Evolutionary conservation across 805 yeast genomes (phyloP).

Genomic region (Isabelozyma rhagii): DNA sequence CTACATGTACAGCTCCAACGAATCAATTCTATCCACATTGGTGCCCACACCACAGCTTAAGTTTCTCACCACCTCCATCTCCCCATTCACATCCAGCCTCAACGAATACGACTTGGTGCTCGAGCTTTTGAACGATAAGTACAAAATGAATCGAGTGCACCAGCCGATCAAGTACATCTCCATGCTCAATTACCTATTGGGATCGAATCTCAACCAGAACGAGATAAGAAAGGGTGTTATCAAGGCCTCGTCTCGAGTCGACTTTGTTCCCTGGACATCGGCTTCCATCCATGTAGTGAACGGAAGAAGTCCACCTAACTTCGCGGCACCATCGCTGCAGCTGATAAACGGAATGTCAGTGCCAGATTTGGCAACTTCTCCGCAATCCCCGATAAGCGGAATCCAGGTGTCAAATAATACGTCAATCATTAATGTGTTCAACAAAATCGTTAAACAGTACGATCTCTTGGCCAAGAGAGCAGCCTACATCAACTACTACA

Average conservation of each 20-base stretch:
- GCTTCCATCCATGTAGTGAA: constrained; percentile 74
- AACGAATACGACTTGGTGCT: constrained; percentile 84
- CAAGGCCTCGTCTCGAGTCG: constrained; percentile 62
- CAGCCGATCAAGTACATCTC: constrained; percentile 56
- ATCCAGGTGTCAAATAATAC: constrained; percentile 83
- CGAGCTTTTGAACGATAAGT: constrained; percentile 74
- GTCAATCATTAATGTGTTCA: constrained; percentile 63
- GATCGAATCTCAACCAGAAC: constrained; percentile 59
- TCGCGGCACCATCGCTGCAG: constrained; percentile 11
- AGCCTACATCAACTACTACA: constrained; percentile 82
- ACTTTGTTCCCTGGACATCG: constrained; percentile 85
- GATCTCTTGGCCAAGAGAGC: constrained; percentile 74
- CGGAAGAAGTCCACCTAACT: constrained; percentile 66
- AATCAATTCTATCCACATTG: constrained; percentile 75
- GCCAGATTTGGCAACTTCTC: not conserved
- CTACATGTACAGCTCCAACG: constrained; percentile 82
- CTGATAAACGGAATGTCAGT: too few relatives aligned
- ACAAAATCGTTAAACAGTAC: constrained; percentile 68
- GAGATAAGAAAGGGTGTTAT: constrained; percentile 69
- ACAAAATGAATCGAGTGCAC: constrained; percentile 60
- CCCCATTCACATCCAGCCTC: constrained; percentile 44
- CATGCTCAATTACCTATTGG: constrained; percentile 61
- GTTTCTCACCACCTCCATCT: constrained; percentile 37
- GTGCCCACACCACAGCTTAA: constrained; percentile 81
- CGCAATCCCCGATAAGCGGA: constrained; percentile 50